Percentiles rank a stretch among this genome's conserved stretches.
These are phyloP conservation scores for Calocybe indica DNA, from an alignment of 768 basidiomycete genomes.

Conservation along the genomic window DNA sequence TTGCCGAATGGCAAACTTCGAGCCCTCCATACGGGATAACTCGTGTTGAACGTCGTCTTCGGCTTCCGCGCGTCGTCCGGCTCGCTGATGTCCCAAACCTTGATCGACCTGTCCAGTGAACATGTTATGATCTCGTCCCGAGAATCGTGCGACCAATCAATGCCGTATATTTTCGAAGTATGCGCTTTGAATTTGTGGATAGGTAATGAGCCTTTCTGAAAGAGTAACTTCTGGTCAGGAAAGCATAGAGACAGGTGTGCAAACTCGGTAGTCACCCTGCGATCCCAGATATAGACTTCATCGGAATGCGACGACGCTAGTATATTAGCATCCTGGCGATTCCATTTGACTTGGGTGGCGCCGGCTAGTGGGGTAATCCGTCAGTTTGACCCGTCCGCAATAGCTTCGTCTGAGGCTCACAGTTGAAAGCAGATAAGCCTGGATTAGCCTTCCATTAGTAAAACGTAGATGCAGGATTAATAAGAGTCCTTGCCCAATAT, in stretches of 20 bases:
- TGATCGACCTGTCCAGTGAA: conserved; percentile 90
- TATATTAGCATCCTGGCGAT: conserved; percentile 77
- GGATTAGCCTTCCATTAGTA: neutral
- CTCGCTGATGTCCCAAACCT: conserved; percentile 66
- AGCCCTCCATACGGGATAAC: conserved; percentile 93
- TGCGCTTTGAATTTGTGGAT: conserved; percentile 74
- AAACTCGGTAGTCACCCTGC: conserved; percentile 69
- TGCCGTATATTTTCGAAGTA: conserved; percentile 91
- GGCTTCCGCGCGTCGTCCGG: neutral
- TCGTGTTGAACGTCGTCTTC: conserved; percentile 32
- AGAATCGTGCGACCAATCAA: conserved; percentile 85
- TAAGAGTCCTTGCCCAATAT: conserved; percentile 68
- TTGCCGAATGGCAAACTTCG: conserved; percentile 88
- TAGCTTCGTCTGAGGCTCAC: conserved; percentile 13
- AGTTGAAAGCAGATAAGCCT: conserved; percentile 42
- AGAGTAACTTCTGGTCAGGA: neutral
- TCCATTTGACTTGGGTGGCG: conserved; percentile 98
- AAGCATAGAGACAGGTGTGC: neutral
- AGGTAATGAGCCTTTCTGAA: conserved; percentile 84
- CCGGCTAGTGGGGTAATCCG: conserved; percentile 44
- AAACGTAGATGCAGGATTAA: conserved; percentile 39
- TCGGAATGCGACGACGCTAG: conserved; percentile 88
- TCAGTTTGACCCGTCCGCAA: neutral
- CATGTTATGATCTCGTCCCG: conserved; percentile 88
- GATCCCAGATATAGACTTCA: conserved; percentile 91